phyloP scores from a whole-genome alignment of 83 land plant genomes.

The Thuja plicata region DNA sequence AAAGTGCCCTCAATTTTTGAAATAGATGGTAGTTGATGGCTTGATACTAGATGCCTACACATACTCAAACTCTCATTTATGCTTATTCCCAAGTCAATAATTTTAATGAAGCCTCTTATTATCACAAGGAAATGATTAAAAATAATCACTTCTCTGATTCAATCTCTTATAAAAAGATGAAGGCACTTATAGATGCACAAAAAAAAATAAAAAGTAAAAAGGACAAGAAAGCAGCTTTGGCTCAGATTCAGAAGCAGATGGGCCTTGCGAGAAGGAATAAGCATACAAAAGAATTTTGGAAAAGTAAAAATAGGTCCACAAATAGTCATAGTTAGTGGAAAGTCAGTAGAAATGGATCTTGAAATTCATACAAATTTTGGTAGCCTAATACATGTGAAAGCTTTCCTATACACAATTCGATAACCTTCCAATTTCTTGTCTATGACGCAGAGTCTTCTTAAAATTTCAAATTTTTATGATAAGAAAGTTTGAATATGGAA shows the following conservation, averaged over 20 bases:
- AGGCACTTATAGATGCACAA: slow-evolving; percentile 60
- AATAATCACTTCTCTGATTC: slow-evolving; percentile 63
- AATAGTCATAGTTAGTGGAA: too few relatives aligned
- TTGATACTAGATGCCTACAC: slow-evolving; percentile 76
- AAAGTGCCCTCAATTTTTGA: slow-evolving; percentile 59
- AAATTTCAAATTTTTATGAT: too few relatives aligned
- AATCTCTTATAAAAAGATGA: slow-evolving; percentile 68
- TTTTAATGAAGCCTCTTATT: slow-evolving; percentile 65
- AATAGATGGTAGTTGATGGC: slow-evolving; percentile 69
- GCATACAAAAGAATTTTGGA: slow-evolving; percentile 66
- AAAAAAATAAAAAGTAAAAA: slow-evolving; percentile 45
- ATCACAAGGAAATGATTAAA: slow-evolving; percentile 73
- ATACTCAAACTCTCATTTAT: slow-evolving; percentile 78
- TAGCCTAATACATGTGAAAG: too few relatives aligned
- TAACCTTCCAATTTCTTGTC: too few relatives aligned
- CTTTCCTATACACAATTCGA: too few relatives aligned
- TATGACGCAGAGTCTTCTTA: too few relatives aligned
- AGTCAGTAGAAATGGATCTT: too few relatives aligned
- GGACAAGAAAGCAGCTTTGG: slow-evolving; percentile 60
- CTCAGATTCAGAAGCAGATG: slow-evolving; percentile 45
- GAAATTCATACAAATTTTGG: too few relatives aligned
- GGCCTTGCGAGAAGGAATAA: slow-evolving; percentile 46
- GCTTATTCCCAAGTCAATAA: slow-evolving; percentile 79
- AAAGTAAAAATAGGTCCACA: slow-evolving; percentile 26
- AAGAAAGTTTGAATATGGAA: too few relatives aligned